Evolutionary conservation across 2,329 filamentous ascomycete genomes (phyloP), one percentile per base, ranked within the genome.

Genomic region (Colletotrichum horii): DNA sequence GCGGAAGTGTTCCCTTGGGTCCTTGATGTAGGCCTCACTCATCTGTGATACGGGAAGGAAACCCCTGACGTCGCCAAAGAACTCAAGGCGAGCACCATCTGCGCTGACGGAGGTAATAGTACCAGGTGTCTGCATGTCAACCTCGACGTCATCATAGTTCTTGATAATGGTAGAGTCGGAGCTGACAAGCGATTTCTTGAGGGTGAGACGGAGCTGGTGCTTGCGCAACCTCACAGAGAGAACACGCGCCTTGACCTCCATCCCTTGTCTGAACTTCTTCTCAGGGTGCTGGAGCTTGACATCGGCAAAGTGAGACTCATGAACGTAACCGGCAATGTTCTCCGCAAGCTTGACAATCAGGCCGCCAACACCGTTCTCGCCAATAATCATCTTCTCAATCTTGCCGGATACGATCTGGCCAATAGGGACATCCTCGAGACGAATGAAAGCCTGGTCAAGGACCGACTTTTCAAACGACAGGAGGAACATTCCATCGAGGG

Each of bases 1-100:
- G 43, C 94, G 93, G 87, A 99, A 99, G 84, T 98, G 96, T 81
- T 97, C 93, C 61, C 91, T 92, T 6, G 97, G 96, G 81, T 98
- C 94, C 79, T 94, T 91, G 80, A 99, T 98, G 82, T 94, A 98
- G 14, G 96, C 96, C 83, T 99, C 97, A 83, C 97, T 98, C 97
- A 99, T 99, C 85, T 99, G 96, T 2, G 95, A 95, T 1, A 98
- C 93, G 3, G 97, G 97, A 70, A 99, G 89, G 87, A 97, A 99
- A 11, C 94, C 97, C 78, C 92, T 92, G 24, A 99, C 88, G 11
- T 89, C 86, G 22, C 95, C 95, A 81, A 97, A 99, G 85, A 98
- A 99, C 82, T 98, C 95, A 69, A 99, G 94, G 22, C 96, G 92
- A 14, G 97, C 97, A 75, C 97, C 97, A 69, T 92, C 92, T 5